These are phyloP conservation scores for Pelagomonas calceolata DNA, from an alignment of 108 stramenopile species.

Conservation along the genomic window DNA sequence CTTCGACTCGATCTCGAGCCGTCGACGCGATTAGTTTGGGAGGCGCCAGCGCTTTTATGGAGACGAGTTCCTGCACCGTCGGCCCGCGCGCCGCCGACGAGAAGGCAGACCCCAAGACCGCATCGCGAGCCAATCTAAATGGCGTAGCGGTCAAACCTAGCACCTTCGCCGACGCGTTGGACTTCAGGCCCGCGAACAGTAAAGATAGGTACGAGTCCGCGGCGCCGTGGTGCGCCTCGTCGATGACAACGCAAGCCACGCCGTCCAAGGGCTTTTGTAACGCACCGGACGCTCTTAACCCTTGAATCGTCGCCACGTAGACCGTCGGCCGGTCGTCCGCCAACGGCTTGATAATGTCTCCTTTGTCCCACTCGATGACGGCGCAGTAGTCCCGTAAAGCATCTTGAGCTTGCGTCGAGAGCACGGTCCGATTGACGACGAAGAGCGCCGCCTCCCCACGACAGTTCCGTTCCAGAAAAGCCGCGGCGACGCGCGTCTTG, in stretches of 20 bases:
- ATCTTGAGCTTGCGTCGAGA: neutral
- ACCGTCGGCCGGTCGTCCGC: neutral
- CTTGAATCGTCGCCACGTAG: neutral
- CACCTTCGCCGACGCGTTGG: neutral
- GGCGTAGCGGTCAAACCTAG: slow-evolving; percentile 15
- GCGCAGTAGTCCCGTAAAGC: neutral
- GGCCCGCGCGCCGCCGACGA: neutral
- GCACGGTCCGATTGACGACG: neutral
- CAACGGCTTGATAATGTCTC: too few species aligned
- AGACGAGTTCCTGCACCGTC: neutral
- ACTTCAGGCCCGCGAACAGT: neutral
- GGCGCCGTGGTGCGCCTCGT: slow-evolving; percentile 10
- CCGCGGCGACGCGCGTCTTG: neutral
- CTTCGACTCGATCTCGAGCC: neutral
- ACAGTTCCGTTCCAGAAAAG: neutral
- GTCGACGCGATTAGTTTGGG: neutral
- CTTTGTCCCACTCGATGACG: neutral
- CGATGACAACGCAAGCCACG: slow-evolving; percentile 1
- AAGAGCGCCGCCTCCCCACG: neutral
- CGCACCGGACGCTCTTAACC: neutral
- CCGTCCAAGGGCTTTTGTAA: neutral
- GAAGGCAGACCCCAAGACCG: slow-evolving; percentile 1
- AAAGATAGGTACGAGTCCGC: slow-evolving; percentile 2
- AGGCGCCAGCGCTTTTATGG: neutral
- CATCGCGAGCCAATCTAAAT: neutral